Evolutionary conservation across 2,329 filamentous ascomycete genomes (phyloP).

Genomic region (Botrytis elliptica): DNA sequence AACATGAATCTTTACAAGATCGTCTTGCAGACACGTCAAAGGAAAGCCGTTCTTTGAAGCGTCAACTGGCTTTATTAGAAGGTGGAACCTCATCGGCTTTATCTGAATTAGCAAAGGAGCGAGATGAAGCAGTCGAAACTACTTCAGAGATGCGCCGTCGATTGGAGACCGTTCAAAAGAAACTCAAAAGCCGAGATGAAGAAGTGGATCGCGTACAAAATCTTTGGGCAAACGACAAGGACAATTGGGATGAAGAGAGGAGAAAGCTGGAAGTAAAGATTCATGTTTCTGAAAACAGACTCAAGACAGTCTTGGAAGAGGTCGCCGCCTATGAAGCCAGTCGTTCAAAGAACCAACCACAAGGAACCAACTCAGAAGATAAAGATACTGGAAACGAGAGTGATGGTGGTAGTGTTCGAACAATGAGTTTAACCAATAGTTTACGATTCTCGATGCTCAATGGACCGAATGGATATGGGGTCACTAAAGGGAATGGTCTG

Average conservation of each 20-base stretch:
- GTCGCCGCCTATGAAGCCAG: slow-evolving; percentile 68
- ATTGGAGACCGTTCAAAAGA: slow-evolving; percentile 76
- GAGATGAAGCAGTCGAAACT: slow-evolving; percentile 77
- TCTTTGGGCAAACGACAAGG: slow-evolving; percentile 81
- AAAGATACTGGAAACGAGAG: slow-evolving; percentile 58
- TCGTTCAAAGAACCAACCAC: slow-evolving; percentile 47
- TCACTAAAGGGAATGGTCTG: slow-evolving; percentile 60
- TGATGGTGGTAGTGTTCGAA: slow-evolving; percentile 71
- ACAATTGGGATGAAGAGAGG: slow-evolving; percentile 80
- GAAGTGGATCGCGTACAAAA: slow-evolving; percentile 75
- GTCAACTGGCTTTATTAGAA: slow-evolving; percentile 83
- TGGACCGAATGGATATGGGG: slow-evolving; percentile 51
- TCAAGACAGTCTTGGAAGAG: slow-evolving; percentile 84
- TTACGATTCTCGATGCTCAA: slow-evolving; percentile 72
- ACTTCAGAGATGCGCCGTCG: slow-evolving; percentile 71
- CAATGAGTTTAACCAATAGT: slow-evolving; percentile 70
- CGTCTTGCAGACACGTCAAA: slow-evolving; percentile 64
- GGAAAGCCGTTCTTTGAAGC: slow-evolving; percentile 77
- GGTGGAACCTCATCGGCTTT: slow-evolving; percentile 84
- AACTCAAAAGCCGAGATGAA: slow-evolving; percentile 75
- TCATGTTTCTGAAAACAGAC: slow-evolving; percentile 82
- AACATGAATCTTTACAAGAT: slow-evolving; percentile 69
- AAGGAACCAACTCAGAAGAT: slow-evolving; percentile 60
- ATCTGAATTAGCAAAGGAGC: slow-evolving; percentile 77
- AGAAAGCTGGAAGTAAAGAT: slow-evolving; percentile 79